Conservation (phyloP, 164 flowering plant species). For the Chimonanthus salicifolius region DNA sequence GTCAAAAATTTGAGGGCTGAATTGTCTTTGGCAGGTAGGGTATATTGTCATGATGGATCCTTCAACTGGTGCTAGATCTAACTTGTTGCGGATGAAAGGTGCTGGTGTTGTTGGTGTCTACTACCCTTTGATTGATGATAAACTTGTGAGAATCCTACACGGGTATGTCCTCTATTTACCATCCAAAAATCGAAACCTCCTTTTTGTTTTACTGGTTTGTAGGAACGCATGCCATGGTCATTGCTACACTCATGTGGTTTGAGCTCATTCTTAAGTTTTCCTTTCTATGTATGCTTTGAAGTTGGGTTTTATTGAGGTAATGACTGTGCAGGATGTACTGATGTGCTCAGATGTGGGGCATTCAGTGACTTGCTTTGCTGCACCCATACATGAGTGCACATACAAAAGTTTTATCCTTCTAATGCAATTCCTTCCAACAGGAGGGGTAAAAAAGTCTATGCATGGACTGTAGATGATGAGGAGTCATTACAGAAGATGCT, state of each 20-base stretch:
- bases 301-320: too few relatives aligned
- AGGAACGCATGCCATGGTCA: neutral
- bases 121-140: slow-evolving; percentile 77
- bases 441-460: slow-evolving; percentile 71
- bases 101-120: slow-evolving; percentile 77
- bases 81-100: slow-evolving; percentile 61
- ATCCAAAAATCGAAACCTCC: neutral
- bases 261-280: neutral
- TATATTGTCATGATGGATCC: slow-evolving; percentile 87
- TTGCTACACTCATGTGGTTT: neutral
- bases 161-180: slow-evolving; percentile 33
- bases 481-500: slow-evolving; percentile 68
- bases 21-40: slow-evolving; percentile 56
- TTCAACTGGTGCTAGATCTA: slow-evolving; percentile 52
- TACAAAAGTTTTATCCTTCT: neutral
- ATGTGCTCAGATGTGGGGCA: neutral
- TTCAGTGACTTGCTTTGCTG: neutral
- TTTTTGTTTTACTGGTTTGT: neutral
- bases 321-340: neutral
- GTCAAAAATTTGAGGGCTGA: neutral
- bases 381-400: neutral
- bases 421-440: slow-evolving; percentile 27
- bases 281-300: neutral
- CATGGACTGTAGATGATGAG: slow-evolving; percentile 94
- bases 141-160: slow-evolving; percentile 47